Percentiles rank a stretch among this genome's conserved stretches.
Conservation (phyloP, 2,329 filamentous ascomycete genomes). For the Pleoardoris graminearum region DNA sequence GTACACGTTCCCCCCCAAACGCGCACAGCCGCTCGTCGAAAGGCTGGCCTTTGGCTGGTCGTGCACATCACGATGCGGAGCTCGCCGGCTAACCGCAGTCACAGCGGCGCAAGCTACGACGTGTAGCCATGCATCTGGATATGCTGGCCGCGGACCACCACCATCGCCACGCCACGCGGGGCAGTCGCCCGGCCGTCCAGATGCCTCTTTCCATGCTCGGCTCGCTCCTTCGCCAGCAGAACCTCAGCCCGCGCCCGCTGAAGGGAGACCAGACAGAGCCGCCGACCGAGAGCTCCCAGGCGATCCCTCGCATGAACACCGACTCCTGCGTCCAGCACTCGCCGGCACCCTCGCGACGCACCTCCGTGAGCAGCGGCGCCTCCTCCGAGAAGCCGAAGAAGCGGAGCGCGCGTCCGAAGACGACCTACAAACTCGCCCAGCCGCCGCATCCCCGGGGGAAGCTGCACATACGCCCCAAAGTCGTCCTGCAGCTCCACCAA, state of each 20-base stretch:
- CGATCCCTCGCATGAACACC: slow-evolving; percentile 14
- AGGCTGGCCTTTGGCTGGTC: background rate
- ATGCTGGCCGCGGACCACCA: slow-evolving; percentile 44
- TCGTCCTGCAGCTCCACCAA: slow-evolving; percentile 73
- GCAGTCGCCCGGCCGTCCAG: slow-evolving; percentile 30
- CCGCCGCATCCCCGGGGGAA: slow-evolving; percentile 63
- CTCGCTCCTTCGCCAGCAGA: slow-evolving; percentile 33
- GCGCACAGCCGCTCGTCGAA: slow-evolving; percentile 3
- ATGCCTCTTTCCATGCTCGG: slow-evolving; percentile 42
- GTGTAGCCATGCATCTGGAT: slow-evolving; percentile 41
- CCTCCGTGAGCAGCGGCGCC: slow-evolving; percentile 43
- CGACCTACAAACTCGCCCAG: slow-evolving; percentile 68
- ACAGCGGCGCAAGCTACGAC: slow-evolving; percentile 24
- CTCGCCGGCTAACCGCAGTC: slow-evolving; percentile 10
- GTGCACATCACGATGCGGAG: slow-evolving; percentile 6
- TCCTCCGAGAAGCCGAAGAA: slow-evolving; percentile 48
- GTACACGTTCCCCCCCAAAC: background rate
- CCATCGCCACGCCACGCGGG: slow-evolving; percentile 21
- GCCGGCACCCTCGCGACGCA: slow-evolving; percentile 37
- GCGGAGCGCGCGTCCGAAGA: slow-evolving; percentile 59
- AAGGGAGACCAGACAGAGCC: slow-evolving; percentile 6
- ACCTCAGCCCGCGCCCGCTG: slow-evolving; percentile 14
- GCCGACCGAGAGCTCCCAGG: slow-evolving; percentile 1
- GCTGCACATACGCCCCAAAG: slow-evolving; percentile 67
- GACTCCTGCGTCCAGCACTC: slow-evolving; percentile 13